phyloP scores from a whole-genome alignment of 1,284 basidiomycete genomes.

The Heterobasidion parviporum region DNA sequence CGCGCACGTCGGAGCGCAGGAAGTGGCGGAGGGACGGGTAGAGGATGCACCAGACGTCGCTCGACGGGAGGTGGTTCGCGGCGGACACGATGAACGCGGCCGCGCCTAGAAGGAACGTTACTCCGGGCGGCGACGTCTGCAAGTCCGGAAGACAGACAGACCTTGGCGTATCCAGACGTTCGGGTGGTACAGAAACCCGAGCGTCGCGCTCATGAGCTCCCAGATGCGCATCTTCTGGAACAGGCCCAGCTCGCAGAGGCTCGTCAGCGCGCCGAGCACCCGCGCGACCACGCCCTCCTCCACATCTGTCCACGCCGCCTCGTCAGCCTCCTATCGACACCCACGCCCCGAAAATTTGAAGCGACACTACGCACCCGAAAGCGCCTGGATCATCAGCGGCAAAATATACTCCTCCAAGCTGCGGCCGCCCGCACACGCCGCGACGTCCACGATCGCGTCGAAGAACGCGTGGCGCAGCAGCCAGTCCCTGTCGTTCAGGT shows the following conservation, averaged over 20 bases:
- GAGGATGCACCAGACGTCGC: conserved; percentile 94
- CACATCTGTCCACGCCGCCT: conserved; percentile 52
- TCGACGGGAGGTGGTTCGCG: conserved; percentile 68
- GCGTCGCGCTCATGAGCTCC: conserved; percentile 83
- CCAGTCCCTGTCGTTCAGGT: conserved; percentile 96
- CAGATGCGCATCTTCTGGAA: conserved; percentile 91
- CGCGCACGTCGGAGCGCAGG: conserved; percentile 77
- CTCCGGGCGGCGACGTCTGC: neutral
- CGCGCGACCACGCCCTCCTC: conserved; percentile 91
- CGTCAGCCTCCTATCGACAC: neutral
- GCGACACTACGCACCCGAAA: conserved; percentile 57
- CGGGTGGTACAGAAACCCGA: conserved; percentile 92
- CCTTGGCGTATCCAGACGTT: conserved; percentile 96
- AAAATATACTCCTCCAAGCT: conserved; percentile 85
- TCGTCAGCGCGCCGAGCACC: conserved; percentile 79
- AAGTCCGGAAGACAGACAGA: conserved; percentile 16
- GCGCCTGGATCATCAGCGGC: conserved; percentile 90
- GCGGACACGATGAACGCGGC: conserved; percentile 83
- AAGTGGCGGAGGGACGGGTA: conserved; percentile 88
- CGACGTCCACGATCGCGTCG: conserved; percentile 92
- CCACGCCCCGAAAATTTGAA: no score
- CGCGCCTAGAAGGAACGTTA: conserved; percentile 44
- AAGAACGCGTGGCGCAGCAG: conserved; percentile 87
- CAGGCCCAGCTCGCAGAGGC: conserved; percentile 78
- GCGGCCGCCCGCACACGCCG: conserved; percentile 81